Evolutionary conservation across 1,284 basidiomycete species (phyloP), one percentile per base, ranked within the genome.

Genomic region (Pseudozyma tsukubaensis): DNA sequence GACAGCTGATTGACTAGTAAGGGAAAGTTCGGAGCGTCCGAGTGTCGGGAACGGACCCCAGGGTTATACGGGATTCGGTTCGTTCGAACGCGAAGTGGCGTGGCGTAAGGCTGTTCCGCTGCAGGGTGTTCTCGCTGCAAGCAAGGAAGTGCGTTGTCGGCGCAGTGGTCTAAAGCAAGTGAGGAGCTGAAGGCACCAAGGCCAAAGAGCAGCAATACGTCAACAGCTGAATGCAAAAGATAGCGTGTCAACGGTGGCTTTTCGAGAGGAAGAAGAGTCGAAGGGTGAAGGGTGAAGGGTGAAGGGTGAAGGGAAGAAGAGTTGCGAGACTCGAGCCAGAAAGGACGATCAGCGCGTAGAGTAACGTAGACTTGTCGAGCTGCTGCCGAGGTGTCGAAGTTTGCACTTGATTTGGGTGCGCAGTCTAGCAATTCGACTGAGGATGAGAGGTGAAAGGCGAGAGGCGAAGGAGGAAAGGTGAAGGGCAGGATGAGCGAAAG

Each of bases 71-170:
- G 24, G 32, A 13, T n/a, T n/a, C n/a, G n/a, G n/a, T n/a, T n/a
- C n/a, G n/a, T n/a, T n/a, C n/a, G n/a, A n/a, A n/a, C n/a, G n/a
- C 10, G 12, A 16, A 34, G 7, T 6, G 32, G 6, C 14, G 47
- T 34, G 47, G 47, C 47, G 47, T 7, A 34, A 32, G 47, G 16
- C 29, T n/a, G 32, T 34, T 35, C 29, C 47, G 29, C n/a, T 49
- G 24, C 47, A 5, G 47, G 12, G 9, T 6, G 18, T 6, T 29
- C 11, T n/a, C 44, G 19, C 12, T 47, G 44, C 44, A 47, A 21
- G 44, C 9, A 6, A 21, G 44, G 13, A 24, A 12, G 44, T 21
- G 19, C 3, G 47, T 12, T 47, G 11, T 49, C 29, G 47, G 47
- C 47, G 13, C 47, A 11, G 47, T 32, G 29, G 47, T 29, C 44